Percentiles rank a stretch among this genome's conserved stretches.
Conservation (phyloP, 2,329 filamentous ascomycete species). For the Lachnellula arida region DNA sequence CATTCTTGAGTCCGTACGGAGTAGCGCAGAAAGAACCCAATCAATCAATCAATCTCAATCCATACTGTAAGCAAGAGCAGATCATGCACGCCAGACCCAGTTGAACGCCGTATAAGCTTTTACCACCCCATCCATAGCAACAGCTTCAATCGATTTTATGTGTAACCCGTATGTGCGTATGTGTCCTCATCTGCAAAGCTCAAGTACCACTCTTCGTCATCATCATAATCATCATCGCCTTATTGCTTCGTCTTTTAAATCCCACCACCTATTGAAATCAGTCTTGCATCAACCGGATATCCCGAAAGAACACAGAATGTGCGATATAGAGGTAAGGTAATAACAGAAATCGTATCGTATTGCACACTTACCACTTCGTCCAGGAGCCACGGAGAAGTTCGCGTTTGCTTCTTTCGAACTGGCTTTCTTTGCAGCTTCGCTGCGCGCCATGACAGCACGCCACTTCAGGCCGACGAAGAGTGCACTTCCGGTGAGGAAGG, state of each 20-base stretch:
- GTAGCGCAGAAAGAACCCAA: no score
- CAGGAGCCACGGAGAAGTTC: constrained; percentile 28
- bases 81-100: not conserved
- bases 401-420: constrained; percentile 12
- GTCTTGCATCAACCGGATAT: not conserved
- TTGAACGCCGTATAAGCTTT: not conserved
- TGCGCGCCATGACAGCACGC: constrained; percentile 29
- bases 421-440: constrained; percentile 31
- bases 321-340: not conserved
- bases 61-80: no score
- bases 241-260: not conserved
- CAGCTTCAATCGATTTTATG: not conserved
- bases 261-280: not conserved
- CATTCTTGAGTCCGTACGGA: no score
- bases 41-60: no score
- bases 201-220: not conserved
- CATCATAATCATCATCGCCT: not conserved
- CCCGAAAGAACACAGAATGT: not conserved
- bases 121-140: not conserved
- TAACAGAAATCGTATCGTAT: not conserved
- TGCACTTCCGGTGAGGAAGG: constrained; percentile 24
- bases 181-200: no score
- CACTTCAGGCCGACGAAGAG: constrained; percentile 31
- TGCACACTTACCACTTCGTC: constrained; percentile 28
- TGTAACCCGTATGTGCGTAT: no score